Percentiles rank a stretch among this genome's conserved stretches.
phyloP scores from a whole-genome alignment of 2,329 filamentous ascomycete genomes.

The Cucurbitaria berberidis region DNA sequence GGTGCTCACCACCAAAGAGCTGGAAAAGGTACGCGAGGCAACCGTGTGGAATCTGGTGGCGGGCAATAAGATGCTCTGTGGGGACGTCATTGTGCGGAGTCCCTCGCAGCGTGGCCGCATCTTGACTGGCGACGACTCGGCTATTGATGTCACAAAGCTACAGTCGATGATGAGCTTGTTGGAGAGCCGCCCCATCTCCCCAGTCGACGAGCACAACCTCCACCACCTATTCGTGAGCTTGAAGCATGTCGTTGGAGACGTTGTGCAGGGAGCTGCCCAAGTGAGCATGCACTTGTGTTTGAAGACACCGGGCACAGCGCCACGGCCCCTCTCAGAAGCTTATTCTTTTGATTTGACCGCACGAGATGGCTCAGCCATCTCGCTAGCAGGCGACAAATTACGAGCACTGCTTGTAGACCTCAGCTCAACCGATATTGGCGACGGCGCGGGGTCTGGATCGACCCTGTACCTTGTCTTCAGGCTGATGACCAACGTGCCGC shows the following conservation, averaged over 20 bases:
- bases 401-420: conserved; percentile 90
- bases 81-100: conserved; percentile 93
- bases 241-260: conserved; percentile 78
- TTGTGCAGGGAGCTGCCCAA: conserved; percentile 72
- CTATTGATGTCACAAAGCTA: conserved; percentile 85
- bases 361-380: conserved; percentile 71
- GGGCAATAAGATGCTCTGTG: conserved; percentile 92
- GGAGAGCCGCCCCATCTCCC: conserved; percentile 75
- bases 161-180: conserved; percentile 97
- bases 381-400: conserved; percentile 70
- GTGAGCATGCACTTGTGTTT: conserved; percentile 79
- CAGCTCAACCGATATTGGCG: conserved; percentile 74
- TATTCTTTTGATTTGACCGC: conserved; percentile 80
- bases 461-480: conserved; percentile 86
- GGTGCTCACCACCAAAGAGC: conserved; percentile 86
- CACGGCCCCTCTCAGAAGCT: conserved; percentile 78
- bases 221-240: conserved; percentile 86
- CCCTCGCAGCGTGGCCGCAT: conserved; percentile 82
- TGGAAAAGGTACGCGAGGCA: conserved; percentile 78
- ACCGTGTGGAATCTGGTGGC: conserved; percentile 95
- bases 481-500: conserved; percentile 67
- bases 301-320: conserved; percentile 67
- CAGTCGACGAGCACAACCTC: conserved; percentile 72
- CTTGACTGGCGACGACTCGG: conserved; percentile 89
- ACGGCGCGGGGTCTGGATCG: conserved; percentile 67